These are phyloP conservation scores for Aspergillus sp. DNA, from an alignment of 2,329 filamentous ascomycete genomes.

Conservation along the genomic window DNA sequence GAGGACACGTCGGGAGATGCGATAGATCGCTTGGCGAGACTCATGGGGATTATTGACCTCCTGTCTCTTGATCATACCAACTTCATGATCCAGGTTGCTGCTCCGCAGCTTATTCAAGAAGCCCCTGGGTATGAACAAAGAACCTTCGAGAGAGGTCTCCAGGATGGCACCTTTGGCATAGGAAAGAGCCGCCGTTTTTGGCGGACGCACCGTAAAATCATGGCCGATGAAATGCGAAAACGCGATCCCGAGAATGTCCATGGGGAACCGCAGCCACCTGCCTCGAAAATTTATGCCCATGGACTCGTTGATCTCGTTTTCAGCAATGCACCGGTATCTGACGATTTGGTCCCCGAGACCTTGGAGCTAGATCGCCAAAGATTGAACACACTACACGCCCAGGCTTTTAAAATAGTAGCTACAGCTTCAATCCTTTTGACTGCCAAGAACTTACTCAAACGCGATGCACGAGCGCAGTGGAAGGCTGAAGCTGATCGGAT, in stretches of 20 bases:
- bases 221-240: constrained; percentile 53
- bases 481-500: constrained; percentile 61
- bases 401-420: constrained; percentile 58
- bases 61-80: constrained; percentile 66
- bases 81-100: constrained; percentile 62
- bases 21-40: constrained; percentile 62
- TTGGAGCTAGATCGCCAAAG: constrained; percentile 57
- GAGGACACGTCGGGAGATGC: constrained; percentile 55
- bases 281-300: constrained; percentile 55
- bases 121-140: constrained; percentile 62
- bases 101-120: constrained; percentile 61
- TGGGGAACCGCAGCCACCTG: constrained; percentile 34
- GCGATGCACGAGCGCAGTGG: constrained; percentile 64
- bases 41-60: constrained; percentile 64
- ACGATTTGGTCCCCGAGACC: constrained; percentile 60
- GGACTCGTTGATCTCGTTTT: constrained; percentile 61
- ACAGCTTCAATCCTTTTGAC: constrained; percentile 63
- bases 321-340: constrained; percentile 52
- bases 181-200: constrained; percentile 58
- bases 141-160: constrained; percentile 57
- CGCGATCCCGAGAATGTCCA: constrained; percentile 40
- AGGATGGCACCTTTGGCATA: constrained; percentile 52
- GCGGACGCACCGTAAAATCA: constrained; percentile 40
- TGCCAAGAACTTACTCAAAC: constrained; percentile 65
- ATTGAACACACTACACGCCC: constrained; percentile 53